phyloP scores from a whole-genome alignment of 768 basidiomycete genomes.

The Rhizopogon vulgaris region DNA sequence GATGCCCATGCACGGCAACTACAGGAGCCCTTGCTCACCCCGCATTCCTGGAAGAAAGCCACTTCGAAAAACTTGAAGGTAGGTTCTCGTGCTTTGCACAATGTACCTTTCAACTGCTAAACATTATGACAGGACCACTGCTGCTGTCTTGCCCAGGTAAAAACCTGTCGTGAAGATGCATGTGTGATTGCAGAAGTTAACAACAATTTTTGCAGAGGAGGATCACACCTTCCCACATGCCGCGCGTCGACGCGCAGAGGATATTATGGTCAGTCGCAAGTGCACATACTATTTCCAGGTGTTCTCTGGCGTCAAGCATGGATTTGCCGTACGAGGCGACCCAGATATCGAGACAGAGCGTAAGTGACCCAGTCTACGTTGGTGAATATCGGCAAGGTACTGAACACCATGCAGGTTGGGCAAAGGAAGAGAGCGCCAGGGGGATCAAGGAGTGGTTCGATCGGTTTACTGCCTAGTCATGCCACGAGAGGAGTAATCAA shows the following conservation, averaged over 20 bases:
- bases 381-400: neutral
- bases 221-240: constrained; percentile 45
- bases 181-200: neutral
- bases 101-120: neutral
- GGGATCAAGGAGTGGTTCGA: constrained; percentile 44
- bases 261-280: constrained; percentile 42
- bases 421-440: constrained; percentile 50
- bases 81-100: constrained; percentile 7
- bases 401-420: constrained; percentile 37
- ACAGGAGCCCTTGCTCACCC: constrained; percentile 49
- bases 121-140: constrained; percentile 9
- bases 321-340: constrained; percentile 16
- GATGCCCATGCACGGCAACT: neutral
- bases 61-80: constrained; percentile 45
- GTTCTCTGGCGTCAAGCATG: constrained; percentile 37
- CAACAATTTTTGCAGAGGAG: constrained; percentile 31
- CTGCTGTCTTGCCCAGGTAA: constrained; percentile 19
- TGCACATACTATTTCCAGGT: constrained; percentile 49
- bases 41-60: constrained; percentile 42
- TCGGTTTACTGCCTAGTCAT: constrained; percentile 24
- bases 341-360: constrained; percentile 12
- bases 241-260: constrained; percentile 48
- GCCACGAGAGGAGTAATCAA: neutral
- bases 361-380: constrained; percentile 1
- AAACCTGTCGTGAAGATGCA: neutral